These are phyloP conservation scores for Xylariaceae sp. DNA, from an alignment of 2,329 filamentous ascomycete genomes.

Conservation along the genomic window DNA sequence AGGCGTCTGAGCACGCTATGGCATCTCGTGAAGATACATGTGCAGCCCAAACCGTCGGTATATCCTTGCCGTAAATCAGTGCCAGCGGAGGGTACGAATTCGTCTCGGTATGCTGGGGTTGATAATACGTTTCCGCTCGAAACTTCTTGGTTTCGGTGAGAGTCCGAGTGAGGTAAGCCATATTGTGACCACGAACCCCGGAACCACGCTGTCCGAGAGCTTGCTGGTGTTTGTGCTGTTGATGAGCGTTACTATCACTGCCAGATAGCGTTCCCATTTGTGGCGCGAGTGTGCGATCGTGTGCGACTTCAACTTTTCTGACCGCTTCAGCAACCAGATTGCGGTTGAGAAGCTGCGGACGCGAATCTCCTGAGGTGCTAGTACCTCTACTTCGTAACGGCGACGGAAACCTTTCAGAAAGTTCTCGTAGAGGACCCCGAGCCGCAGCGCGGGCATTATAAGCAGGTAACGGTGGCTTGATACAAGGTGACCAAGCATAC, in stretches of 20 bases:
- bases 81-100: slow-evolving; percentile 84
- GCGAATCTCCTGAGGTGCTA: slow-evolving; percentile 43
- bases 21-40: slow-evolving; percentile 74
- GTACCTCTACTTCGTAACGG: slow-evolving; percentile 53
- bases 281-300: slow-evolving; percentile 50
- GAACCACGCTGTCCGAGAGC: slow-evolving; percentile 50
- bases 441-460: slow-evolving; percentile 49
- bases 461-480: slow-evolving; percentile 69
- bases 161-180: slow-evolving; percentile 75
- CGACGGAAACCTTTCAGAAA: slow-evolving; percentile 51
- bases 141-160: slow-evolving; percentile 75
- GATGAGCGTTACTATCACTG: slow-evolving; percentile 34
- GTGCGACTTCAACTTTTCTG: slow-evolving; percentile 40
- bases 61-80: slow-evolving; percentile 84
- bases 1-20: slow-evolving; percentile 78
- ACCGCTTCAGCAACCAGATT: slow-evolving; percentile 35
- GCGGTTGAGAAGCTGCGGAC: slow-evolving; percentile 29
- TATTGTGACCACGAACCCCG: slow-evolving; percentile 54
- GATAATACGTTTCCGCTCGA: slow-evolving; percentile 74
- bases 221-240: slow-evolving; percentile 33
- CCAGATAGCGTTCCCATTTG: slow-evolving; percentile 51
- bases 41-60: slow-evolving; percentile 83
- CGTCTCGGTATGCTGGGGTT: slow-evolving; percentile 59
- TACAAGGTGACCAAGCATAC: slow-evolving; percentile 77
- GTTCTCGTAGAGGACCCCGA: slow-evolving; percentile 53